Conservation (phyloP, 345 rosid genomes). For the Populus ilicifolia region DNA sequence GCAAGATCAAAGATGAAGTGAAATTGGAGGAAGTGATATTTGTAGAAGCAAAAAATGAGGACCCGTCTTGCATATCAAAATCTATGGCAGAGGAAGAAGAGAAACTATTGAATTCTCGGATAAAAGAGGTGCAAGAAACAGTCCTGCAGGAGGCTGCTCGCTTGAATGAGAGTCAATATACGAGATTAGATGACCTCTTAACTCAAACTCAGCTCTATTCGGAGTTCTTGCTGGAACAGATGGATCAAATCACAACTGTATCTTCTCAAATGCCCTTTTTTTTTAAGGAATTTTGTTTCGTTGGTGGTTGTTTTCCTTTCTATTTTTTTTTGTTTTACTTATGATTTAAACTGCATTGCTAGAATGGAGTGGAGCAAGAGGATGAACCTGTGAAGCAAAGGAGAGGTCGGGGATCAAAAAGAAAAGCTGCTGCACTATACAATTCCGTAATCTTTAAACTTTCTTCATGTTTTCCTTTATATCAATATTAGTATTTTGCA, state of each 20-base stretch:
- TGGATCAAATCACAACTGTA: constrained; percentile 78
- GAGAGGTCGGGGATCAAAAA: constrained; percentile 63
- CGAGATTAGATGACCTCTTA: constrained; percentile 74
- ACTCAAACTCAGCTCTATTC: constrained; percentile 77
- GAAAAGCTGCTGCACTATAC: constrained; percentile 62
- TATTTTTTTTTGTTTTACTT: constrained; percentile 12
- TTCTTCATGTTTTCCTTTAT: background rate
- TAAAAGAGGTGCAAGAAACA: constrained; percentile 35
- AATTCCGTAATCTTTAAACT: constrained; percentile 48
- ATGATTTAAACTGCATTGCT: constrained; percentile 18
- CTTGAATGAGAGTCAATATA: constrained; percentile 54
- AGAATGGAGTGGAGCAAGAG: constrained; percentile 59
- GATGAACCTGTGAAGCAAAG: constrained; percentile 36
- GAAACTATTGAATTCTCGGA: constrained; percentile 47
- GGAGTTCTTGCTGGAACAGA: constrained; percentile 82
- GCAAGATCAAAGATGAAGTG: constrained; percentile 5
- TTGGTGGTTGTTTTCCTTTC: constrained; percentile 2
- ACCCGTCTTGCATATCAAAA: constrained; percentile 43
- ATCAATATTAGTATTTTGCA: background rate
- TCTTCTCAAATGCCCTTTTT: constrained; percentile 7
- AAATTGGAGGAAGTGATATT: constrained; percentile 40
- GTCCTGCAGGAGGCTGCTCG: constrained; percentile 32
- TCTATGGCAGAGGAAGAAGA: constrained; percentile 70
- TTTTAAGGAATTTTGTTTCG: constrained; percentile 5
- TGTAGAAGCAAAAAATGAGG: constrained; percentile 44